Evolutionary conservation across 2,329 filamentous ascomycete species (phyloP), one percentile per base, ranked within the genome.

Genomic region (Verticillium nubilum): DNA sequence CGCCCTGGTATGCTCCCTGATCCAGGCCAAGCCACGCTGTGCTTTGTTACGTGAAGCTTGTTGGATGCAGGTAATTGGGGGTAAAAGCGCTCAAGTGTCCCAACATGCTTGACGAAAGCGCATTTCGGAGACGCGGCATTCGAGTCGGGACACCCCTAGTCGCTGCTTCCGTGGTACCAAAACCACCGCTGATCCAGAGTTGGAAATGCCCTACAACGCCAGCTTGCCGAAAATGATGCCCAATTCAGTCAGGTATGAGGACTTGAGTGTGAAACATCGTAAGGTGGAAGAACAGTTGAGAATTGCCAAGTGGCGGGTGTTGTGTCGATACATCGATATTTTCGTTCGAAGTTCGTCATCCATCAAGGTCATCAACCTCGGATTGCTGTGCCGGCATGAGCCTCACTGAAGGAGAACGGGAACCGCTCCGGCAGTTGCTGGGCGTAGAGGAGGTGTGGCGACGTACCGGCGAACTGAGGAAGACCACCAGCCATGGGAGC

Each of bases 381-480:
- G 59, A 78, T 85, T 50, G 81, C 80, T 68, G 80, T 78, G 52
- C 79, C 73, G 58, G 78, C 67, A 70, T 83, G 77, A 68, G 78
- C 68, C 60, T 84, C 80, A 58, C 77, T 64, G 52, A 73, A 72
- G 69, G 72, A 77, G 55, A 78, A 79, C 17, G 79, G 80, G 63
- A 83, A 83, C 58, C 76, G 77, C 60, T 81, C 77, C 67, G 74
- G 72, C 64, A 76, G 65, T 61, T 74, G 74, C 63, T 78, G 74
- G 59, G 69, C 65, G 62, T 75, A 78, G 33, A 73, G 66, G 57
- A 72, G 70, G 65, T 70, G 72, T 58, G 78, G 68, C 57, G 76
- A 72, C 63, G 80, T 79, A 73, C 76, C 78, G 66, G 81, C 74
- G 65, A 78, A 74, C 54, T 78, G 72, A 57, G 76, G 70, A 63